Base-by-base conservation (phyloP, 495 filamentous ascomycete species). In the Podospora pseudoanserina region DNA sequence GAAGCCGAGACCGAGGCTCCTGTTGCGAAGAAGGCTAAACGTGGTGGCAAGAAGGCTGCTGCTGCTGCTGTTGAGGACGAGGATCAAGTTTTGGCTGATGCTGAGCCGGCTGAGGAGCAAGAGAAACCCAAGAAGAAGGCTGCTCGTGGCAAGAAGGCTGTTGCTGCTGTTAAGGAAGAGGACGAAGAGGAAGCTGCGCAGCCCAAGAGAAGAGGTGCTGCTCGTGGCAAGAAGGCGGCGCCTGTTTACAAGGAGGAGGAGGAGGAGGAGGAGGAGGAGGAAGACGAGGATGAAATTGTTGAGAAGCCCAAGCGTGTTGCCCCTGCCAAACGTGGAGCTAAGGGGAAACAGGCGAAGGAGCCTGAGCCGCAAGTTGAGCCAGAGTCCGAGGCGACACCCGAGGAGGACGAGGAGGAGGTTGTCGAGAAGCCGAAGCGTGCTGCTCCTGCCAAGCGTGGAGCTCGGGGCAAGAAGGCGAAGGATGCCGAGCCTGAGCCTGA, bases 21-120 rank as follows among this genome's bases (percentile, higher is more conserved):
- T 54, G 30, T 39, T 75, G 80, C 70, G 64, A 76, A 71, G 78
- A 81, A 72, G 70, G 67, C 65, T 70, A 58, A 58, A 18, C 55
- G 55, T 58, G 78, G 49, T 67, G 63, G 66, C 68, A 64, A 74
- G 67, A 80, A 81, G 68, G 72, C 71, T 39, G 72, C 63, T 34
- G 54, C 70, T 34, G 54, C 70, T 44, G 68, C 68, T 26, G 71
- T 71, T n/a, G 76, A 71, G 18, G 65, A 73, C 20, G 75, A 75
- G 13, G 76, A 73, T 18, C 76, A 75, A 30, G 39, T 16, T 49
- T 16, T 49, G 15, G 5, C 15, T 11, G 77, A 73, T 54, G 75
- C 76, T 39, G 75, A 75, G 26, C 73, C 60, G 20, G 23, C 15
- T 49, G 19, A 34, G 58, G 32, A 34, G 67, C 56, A 5, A 4